These are phyloP conservation scores for Marsdenia floribunda DNA, from an alignment of 257 asterid genomes.

Conservation along the genomic window DNA sequence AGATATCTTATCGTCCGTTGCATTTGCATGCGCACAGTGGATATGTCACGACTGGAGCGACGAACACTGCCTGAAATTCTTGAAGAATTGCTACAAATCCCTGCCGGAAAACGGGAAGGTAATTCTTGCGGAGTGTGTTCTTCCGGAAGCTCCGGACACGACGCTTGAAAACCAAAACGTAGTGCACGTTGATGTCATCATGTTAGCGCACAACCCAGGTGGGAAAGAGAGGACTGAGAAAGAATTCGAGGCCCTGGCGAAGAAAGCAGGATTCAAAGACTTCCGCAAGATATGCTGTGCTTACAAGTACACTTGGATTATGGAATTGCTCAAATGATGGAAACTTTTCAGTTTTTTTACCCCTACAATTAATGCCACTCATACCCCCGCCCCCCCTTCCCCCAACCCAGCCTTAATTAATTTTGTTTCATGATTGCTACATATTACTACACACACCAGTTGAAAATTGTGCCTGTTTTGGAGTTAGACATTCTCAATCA, in stretches of 20 bases:
- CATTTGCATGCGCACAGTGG: constrained; percentile 46
- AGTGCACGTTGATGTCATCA: constrained; percentile 64
- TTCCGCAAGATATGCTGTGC: constrained; percentile 59
- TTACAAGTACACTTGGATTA: constrained; percentile 56
- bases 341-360: constrained; percentile 25
- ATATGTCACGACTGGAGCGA: constrained; percentile 95
- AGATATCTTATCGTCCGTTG: background rate
- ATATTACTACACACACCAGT: too few relatives aligned
- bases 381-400: too few relatives aligned
- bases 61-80: constrained; percentile 57
- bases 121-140: constrained; percentile 56
- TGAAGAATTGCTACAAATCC: constrained; percentile 70
- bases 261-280: constrained; percentile 63
- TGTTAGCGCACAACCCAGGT: constrained; percentile 89
- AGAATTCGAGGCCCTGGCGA: constrained; percentile 67
- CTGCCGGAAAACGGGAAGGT: constrained; percentile 82
- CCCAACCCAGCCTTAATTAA: too few relatives aligned
- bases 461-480: too few relatives aligned
- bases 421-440: too few relatives aligned
- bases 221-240: constrained; percentile 93
- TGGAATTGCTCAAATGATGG: constrained; percentile 55
- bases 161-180: constrained; percentile 48
- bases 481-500: too few relatives aligned
- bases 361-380: too few relatives aligned
- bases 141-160: constrained; percentile 67